Conservation (phyloP, 257 asterid genomes). For the Jacaranda mimosifolia region DNA sequence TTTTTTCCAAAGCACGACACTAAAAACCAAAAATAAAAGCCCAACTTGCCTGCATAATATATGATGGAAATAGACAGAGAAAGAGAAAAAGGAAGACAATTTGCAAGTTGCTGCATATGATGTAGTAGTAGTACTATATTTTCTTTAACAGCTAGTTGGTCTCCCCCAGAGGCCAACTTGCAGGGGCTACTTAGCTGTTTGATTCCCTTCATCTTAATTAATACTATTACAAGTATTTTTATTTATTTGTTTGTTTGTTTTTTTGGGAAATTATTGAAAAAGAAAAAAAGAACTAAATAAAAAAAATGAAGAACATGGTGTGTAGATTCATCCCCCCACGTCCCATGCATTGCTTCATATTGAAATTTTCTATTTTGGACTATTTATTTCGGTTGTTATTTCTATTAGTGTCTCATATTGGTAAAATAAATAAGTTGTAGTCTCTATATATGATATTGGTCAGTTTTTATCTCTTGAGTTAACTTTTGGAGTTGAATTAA, state of each 20-base stretch:
- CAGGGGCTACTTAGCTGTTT: conserved; percentile 40
- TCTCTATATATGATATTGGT: too few species aligned
- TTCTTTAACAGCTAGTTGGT: conserved; percentile 49
- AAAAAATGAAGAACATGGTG: conserved; percentile 18
- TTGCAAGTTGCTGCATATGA: conserved; percentile 51
- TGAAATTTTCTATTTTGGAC: background rate
- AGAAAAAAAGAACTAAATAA: too few species aligned
- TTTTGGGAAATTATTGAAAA: background rate
- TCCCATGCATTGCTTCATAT: conserved; percentile 21
- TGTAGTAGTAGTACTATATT: conserved; percentile 28
- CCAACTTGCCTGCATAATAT: conserved; percentile 57
- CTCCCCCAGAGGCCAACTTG: conserved; percentile 57
- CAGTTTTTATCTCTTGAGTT: too few species aligned
- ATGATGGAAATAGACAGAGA: conserved; percentile 15
- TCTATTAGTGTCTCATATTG: too few species aligned
- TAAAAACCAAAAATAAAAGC: conserved; percentile 29
- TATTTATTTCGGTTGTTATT: background rate
- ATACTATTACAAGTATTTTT: background rate
- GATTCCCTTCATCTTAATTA: conserved; percentile 43
- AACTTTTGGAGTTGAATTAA: too few species aligned
- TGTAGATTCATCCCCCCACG: conserved; percentile 25
- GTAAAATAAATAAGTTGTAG: too few species aligned
- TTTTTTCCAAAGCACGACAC: conserved; percentile 35
- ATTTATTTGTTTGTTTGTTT: background rate
- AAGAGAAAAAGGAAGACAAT: conserved; percentile 31